A percentile compares a stretch with the other conserved stretches of the same genome.
Conservation (phyloP, 768 basidiomycete species). For the Trametes punicea region DNA sequence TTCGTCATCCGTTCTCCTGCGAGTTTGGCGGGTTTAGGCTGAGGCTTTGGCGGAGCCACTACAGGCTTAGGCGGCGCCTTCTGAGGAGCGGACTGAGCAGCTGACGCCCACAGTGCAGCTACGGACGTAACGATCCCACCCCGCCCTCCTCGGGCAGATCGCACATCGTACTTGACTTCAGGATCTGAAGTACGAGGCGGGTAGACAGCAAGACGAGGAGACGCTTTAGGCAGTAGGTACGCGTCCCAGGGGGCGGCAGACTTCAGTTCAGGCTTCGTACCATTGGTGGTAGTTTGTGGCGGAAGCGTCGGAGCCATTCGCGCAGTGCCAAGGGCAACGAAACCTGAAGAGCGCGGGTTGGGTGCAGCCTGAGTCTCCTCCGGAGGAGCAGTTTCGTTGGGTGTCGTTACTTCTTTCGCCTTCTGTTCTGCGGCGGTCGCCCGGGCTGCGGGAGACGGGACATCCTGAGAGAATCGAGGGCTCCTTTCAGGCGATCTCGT, state of each 20-base stretch:
- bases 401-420: not conserved
- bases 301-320: constrained; percentile 27
- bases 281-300: not conserved
- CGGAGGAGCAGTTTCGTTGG: not conserved
- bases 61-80: not conserved
- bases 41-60: constrained; percentile 2
- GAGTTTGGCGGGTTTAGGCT: constrained; percentile 8
- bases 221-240: constrained; percentile 9
- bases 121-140: constrained; percentile 75
- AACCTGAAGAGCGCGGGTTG: constrained; percentile 75
- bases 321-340: constrained; percentile 60
- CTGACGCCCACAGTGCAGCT: constrained; percentile 67
- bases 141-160: constrained; percentile 72
- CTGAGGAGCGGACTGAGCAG: constrained; percentile 16
- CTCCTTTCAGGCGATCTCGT: constrained; percentile 3
- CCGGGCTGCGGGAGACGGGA: not conserved
- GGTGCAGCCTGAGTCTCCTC: constrained; percentile 36
- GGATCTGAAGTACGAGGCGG: constrained; percentile 37
- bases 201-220: constrained; percentile 14
- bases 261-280: not conserved
- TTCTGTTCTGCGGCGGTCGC: not conserved
- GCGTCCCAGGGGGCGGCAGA: constrained; percentile 5
- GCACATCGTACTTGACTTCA: constrained; percentile 66
- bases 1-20: constrained; percentile 11
- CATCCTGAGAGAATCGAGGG: not conserved